Base-by-base conservation (phyloP, 768 basidiomycete species). In the Leccinum rimulosum region DNA sequence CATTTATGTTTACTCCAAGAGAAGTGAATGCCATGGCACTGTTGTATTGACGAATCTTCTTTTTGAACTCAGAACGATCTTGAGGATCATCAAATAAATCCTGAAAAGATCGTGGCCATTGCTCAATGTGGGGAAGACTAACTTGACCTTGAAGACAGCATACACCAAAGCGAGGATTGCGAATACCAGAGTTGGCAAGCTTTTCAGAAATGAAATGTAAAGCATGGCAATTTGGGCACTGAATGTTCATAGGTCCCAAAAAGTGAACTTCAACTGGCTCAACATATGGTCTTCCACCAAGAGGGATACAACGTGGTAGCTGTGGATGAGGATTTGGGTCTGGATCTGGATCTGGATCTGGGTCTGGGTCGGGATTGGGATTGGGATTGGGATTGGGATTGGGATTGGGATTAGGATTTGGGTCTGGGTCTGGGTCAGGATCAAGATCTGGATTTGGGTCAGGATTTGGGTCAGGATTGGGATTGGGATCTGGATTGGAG, bases 11-110 rank as follows among this genome's bases (percentile, higher is more conserved):
- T n/a, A 48, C 47, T 6, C 57, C 61, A 1, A 63, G 3, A 38
- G 61, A 64, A 6, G 55, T 64, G 10, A 64, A 61, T 0, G 61
- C 55, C 10, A 62, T 1, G 6, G 48, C 7, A 43, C 49, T 45
- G 43, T 45, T 45, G 10, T 45, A 45, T 17, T 45, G 43, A 4
- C 2, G 9, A 3, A 45, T 45, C 10, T 45, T 45, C 17, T 8
- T 45, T 45, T 45, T 45, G 17, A 45, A 45, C 19, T 38, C 36
- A 6, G n/a, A n/a, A 9, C 9, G 3, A 19, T 45, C n/a, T 17
- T 38, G 36, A 17, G 36, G 6, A 17, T 45, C 19, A 19, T 45
- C 43, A 45, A 45, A 45, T 7, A 45, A 15, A 45, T 45, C 1
- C 19, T 45, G 43, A 7, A 45, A 10, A 10, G 19, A 5, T 9